Base-by-base conservation (phyloP, 192 early-diverging fungal species). In the Diversispora eburnea region DNA sequence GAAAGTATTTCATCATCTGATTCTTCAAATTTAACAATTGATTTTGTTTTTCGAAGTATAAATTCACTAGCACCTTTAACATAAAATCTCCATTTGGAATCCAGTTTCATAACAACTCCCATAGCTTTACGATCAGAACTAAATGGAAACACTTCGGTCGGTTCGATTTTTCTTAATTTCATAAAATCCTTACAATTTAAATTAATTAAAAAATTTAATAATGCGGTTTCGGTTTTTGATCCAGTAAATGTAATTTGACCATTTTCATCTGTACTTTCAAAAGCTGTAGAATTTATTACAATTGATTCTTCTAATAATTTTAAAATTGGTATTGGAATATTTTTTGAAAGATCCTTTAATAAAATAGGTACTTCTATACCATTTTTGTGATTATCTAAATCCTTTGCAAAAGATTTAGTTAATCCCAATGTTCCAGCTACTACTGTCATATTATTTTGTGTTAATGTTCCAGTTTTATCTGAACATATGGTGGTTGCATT, bases 401-500 rank as follows among this genome's bases (percentile, higher is more conserved):
- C 83, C 4, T 81, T 83, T 39, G 77, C 59, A 59, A 82, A 81
- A 0, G 46, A 45, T 10, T 72, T 66, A 2, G 81, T 71, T 48
- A 75, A 82, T 46, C 93, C 92, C 43, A 97, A 76, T 51, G 88
- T 86, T 55, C 95, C 95, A 12, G 90, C 85, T 25, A 96, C 95
- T n/a, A 98, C 94, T 3, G 94, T 93, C 98, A 99, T 99, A 66
- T 88, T 85, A 85, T 99, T 99, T 73, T 95, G 92, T 3, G 98
- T 99, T 49, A 98, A 82, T 10, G 98, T 99, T 22, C 98, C 98
- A 0, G 98, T 99, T 80, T 99, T 99, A 83, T 99, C 98, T 17
- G 94, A 96, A 81, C 98, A 99, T 39, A 99, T 88, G 0, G 97
- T 97, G 8, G 96, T 99, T 9, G 98, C 98, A 75, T 95, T 97